Evolutionary conservation across 2,329 filamentous ascomycete genomes (phyloP).

Genomic region (Stagonosporopsis tanaceti): DNA sequence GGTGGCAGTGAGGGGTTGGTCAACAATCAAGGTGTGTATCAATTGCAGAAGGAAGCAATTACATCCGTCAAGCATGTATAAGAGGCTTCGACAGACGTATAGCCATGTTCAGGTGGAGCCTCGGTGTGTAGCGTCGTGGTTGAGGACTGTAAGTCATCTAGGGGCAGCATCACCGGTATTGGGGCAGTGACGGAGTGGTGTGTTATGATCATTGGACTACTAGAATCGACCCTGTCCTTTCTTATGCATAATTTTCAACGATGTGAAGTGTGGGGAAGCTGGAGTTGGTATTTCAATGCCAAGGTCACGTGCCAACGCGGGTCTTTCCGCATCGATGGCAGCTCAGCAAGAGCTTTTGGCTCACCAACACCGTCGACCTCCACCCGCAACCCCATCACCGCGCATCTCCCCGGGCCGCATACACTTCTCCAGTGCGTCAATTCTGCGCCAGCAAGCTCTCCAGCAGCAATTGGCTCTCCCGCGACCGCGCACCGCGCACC

Average conservation of each 20-base stretch:
- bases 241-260: neutral
- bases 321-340: conserved; percentile 28
- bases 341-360: conserved; percentile 41
- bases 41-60: neutral
- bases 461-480: conserved; percentile 37
- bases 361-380: conserved; percentile 36
- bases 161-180: neutral
- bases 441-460: conserved; percentile 23
- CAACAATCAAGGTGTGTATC: neutral
- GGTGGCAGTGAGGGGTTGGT: conserved; percentile 11
- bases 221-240: neutral
- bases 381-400: conserved; percentile 44
- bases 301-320: conserved; percentile 37
- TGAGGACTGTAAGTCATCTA: neutral
- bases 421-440: conserved; percentile 43
- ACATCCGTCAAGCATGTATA: neutral
- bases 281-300: conserved; percentile 9
- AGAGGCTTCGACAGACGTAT: neutral
- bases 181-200: too few species aligned
- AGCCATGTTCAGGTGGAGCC: neutral
- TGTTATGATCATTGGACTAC: neutral
- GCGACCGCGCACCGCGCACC: conserved; percentile 26
- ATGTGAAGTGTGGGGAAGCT: neutral
- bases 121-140: neutral
- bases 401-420: conserved; percentile 44